Base-by-base conservation (phyloP, 1,284 basidiomycete genomes). In the Rhodotorula sp. region DNA sequence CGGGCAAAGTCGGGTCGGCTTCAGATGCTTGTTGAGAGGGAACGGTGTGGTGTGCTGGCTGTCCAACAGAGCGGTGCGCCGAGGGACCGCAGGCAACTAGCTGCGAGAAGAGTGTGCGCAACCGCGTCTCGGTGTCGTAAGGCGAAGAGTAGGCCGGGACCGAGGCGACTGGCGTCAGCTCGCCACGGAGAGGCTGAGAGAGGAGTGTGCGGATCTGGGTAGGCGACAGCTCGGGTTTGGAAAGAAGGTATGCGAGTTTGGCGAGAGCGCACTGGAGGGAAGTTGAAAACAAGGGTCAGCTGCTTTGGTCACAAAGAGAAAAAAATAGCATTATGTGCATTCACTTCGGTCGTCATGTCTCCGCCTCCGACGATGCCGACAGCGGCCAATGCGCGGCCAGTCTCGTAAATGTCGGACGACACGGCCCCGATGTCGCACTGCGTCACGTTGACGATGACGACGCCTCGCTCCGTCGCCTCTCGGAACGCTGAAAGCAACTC, bases 321-420 rank as follows among this genome's bases (percentile, higher is more conserved):
- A 38, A 10, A 5, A 10, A 5, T 10, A 38, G 34, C 34, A 10
- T 38, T 38, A 45, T 66, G 81, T 75, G 52, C 8, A 45, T 73
- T 26, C 72, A 91, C 92, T 86, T 97, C 93, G 19, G 92, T 91
- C 2, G 94, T 95, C 93, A 97, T 95, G 80, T 97, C 93, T 18
- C 75, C 76, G 5, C 79, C 78, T 15, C 69, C 63, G 14, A 73
- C 67, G 6, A 71, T 63, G 0, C 69, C 64, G 3, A 79, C 78
- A 14, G 70, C 85, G 23, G 89, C 83, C 12, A 97, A 83, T 7
- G 87, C 87, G 73, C 88, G 85, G 10, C 93, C 92, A 21, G 91
- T 89, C 79, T 91, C 90, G 77, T 95, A 95, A 60, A 81, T 81
- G 31, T 79, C 80, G 50, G 77, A 66, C 3, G 74, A 68, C 7